Conservation (phyloP, 495 filamentous ascomycete genomes). For the Letharia columbiana region DNA sequence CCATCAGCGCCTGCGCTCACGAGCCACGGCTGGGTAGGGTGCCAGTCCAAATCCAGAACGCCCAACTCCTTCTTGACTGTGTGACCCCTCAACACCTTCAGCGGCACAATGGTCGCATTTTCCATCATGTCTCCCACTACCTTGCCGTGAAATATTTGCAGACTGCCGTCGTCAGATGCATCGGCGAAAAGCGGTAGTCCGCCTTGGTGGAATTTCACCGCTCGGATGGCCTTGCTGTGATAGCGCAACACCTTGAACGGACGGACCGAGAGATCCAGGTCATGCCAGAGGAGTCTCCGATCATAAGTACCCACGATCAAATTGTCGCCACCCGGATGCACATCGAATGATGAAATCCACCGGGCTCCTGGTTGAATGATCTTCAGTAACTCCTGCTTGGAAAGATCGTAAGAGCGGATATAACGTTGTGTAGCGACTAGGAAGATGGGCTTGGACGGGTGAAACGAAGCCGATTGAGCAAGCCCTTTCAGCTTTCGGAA, state of each 20-base stretch:
- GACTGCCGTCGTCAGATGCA: conserved; percentile 81
- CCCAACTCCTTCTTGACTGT: conserved; percentile 66
- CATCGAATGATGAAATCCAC: conserved; percentile 89
- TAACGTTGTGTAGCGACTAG: conserved; percentile 92
- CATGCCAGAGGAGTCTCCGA: conserved; percentile 89
- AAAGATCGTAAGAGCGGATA: conserved; percentile 86
- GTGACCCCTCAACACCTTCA: conserved; percentile 90
- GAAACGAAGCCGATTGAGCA: conserved; percentile 85
- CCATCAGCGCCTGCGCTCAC: conserved; percentile 93
- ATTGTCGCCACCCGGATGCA: conserved; percentile 90
- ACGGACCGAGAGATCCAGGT: conserved; percentile 79
- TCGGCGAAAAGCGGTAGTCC: conserved; percentile 85
- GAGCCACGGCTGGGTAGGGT: conserved; percentile 83
- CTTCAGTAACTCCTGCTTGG: conserved; percentile 80
- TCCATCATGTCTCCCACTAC: conserved; percentile 90
- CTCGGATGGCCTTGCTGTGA: conserved; percentile 81
- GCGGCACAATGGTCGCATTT: conserved; percentile 89
- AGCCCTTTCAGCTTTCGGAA: conserved; percentile 77
- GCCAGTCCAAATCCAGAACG: conserved; percentile 92
- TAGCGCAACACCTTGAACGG: conserved; percentile 96
- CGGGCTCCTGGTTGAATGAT: conserved; percentile 84
- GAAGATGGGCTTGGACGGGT: conserved; percentile 83
- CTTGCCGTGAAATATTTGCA: conserved; percentile 95
- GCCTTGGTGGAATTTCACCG: conserved; percentile 76
- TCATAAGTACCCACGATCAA: conserved; percentile 91